Evolutionary conservation across 805 yeast species (phyloP).

Genomic region (Candida anglica): DNA sequence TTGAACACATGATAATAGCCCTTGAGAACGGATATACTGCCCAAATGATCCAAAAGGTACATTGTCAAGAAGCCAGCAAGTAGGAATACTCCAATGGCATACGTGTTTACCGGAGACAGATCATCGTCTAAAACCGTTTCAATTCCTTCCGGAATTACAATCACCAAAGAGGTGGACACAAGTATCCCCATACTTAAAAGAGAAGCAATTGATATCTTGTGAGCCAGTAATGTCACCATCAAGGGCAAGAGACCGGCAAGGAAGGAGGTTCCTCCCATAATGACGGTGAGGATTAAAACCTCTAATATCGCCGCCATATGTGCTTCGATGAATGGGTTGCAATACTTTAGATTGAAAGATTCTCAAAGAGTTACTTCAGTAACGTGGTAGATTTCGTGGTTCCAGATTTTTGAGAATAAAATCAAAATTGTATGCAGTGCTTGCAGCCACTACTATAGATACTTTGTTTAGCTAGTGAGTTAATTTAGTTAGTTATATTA

Average conservation of each 20-base stretch:
- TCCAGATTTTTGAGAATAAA: no score
- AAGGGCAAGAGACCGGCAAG: conserved; percentile 7
- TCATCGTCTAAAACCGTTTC: conserved; percentile 31
- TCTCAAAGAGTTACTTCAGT: no score
- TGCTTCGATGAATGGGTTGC: no score
- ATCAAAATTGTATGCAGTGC: no score
- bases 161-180: conserved; percentile 53
- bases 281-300: not conserved
- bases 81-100: conserved; percentile 44
- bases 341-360: no score
- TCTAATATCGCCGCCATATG: not conserved
- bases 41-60: conserved; percentile 45
- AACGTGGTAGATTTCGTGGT: no score
- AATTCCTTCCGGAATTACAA: conserved; percentile 66
- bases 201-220: conserved; percentile 27
- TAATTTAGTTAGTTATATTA: no score
- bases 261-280: not conserved
- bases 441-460: no score
- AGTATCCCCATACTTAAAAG: conserved; percentile 57
- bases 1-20: no score
- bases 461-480: no score
- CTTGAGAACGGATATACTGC: not conserved
- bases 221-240: conserved; percentile 7
- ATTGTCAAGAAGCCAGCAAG: conserved; percentile 52
- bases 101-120: conserved; percentile 10